Conservation (phyloP, 2,329 filamentous ascomycete species). For the Xylaria sp. region DNA sequence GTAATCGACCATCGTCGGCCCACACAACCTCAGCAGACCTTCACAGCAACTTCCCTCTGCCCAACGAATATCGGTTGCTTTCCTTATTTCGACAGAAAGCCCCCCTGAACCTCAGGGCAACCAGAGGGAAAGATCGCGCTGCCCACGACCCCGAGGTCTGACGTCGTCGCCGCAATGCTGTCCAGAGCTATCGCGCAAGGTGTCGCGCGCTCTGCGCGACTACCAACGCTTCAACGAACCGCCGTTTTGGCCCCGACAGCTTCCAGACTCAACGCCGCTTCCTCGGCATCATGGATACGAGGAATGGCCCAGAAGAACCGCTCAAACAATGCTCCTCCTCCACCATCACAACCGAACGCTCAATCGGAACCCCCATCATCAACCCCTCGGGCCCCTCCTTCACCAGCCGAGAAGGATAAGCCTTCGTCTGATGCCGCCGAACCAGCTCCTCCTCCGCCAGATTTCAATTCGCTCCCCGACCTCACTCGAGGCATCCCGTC, state of each 20-base stretch:
- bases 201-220: conserved; percentile 52
- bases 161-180: conserved; percentile 51
- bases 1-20: conserved; percentile 3
- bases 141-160: conserved; percentile 17
- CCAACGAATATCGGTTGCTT: not conserved
- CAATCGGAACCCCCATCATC: conserved; percentile 19
- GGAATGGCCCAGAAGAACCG: conserved; percentile 57
- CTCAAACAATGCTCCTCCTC: conserved; percentile 37
- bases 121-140: conserved; percentile 14
- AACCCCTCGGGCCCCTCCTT: conserved; percentile 20
- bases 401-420: conserved; percentile 28
- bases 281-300: conserved; percentile 55
- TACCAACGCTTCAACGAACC: conserved; percentile 48
- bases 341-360: conserved; percentile 20
- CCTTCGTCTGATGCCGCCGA: conserved; percentile 34
- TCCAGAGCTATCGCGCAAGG: conserved; percentile 54
- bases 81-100: conserved; percentile 5
- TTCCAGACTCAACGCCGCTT: conserved; percentile 49
- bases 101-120: not conserved
- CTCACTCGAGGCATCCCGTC: conserved; percentile 95
- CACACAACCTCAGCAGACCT: conserved; percentile 9
- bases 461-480: conserved; percentile 77
- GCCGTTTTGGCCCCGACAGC: conserved; percentile 41
- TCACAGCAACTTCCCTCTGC: conserved; percentile 1
- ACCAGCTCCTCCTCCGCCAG: conserved; percentile 57